Percentiles rank a stretch among this genome's conserved stretches.
Evolutionary conservation across 2,329 filamentous ascomycete species (phyloP).

Genomic region (Colletotrichum sidae): DNA sequence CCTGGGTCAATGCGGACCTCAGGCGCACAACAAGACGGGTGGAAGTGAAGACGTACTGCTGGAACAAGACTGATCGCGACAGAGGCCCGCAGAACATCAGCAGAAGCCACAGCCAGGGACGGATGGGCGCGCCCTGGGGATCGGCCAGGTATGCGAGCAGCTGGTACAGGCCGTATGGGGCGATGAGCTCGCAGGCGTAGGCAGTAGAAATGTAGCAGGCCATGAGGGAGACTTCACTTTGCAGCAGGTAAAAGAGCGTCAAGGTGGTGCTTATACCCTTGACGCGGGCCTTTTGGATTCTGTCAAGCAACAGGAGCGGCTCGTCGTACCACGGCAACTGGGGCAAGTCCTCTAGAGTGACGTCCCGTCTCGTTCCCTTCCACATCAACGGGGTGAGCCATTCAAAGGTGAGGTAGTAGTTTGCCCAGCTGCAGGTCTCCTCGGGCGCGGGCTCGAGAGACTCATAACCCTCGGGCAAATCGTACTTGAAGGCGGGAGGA

Average conservation of each 20-base stretch:
- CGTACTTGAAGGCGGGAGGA: conserved; percentile 54
- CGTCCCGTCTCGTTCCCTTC: conserved; percentile 56
- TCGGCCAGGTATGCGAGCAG: conserved; percentile 63
- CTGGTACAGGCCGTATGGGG: conserved; percentile 65
- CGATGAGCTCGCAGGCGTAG: conserved; percentile 60
- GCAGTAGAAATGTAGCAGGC: conserved; percentile 51
- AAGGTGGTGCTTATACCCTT: conserved; percentile 57
- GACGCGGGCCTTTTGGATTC: conserved; percentile 56
- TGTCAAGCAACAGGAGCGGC: conserved; percentile 58
- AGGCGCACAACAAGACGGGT: conserved; percentile 67
- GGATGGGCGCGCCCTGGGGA: conserved; percentile 56
- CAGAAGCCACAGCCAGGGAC: conserved; percentile 65
- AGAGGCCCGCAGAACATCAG: conserved; percentile 65
- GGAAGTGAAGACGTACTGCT: conserved; percentile 69
- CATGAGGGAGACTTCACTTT: conserved; percentile 58
- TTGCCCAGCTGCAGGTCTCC: conserved; percentile 65
- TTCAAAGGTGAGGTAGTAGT: conserved; percentile 62
- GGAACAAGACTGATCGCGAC: conserved; percentile 61
- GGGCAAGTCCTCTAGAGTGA: conserved; percentile 61
- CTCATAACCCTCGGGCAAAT: conserved; percentile 51
- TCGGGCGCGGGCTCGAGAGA: conserved; percentile 58
- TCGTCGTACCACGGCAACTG: conserved; percentile 67
- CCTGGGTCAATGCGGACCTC: conserved; percentile 68
- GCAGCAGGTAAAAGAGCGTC: conserved; percentile 58
- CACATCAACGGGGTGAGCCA: conserved; percentile 63